Percentiles rank a stretch among this genome's conserved stretches.
Conservation (phyloP, 345 rosid species). For the Raphanus raphanistrum region DNA sequence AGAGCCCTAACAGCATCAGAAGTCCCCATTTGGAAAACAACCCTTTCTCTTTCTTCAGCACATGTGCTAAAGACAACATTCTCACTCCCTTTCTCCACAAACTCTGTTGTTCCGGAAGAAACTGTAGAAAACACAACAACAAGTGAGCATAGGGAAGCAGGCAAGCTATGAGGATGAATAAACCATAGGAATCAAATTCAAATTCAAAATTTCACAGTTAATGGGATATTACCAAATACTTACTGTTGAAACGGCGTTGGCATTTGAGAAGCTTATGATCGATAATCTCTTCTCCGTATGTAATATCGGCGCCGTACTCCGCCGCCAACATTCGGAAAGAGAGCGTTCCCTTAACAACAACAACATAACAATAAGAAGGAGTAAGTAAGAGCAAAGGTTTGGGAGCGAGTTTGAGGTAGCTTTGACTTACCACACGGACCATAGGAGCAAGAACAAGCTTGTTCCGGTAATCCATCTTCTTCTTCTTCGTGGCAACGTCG, state of each 20-base stretch:
- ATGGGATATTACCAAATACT: not conserved
- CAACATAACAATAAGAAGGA: not conserved
- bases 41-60: constrained; percentile 54
- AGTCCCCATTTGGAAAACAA: constrained; percentile 91
- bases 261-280: constrained; percentile 82
- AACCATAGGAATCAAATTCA: not conserved
- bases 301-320: constrained; percentile 87
- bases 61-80: constrained; percentile 85
- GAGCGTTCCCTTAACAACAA: constrained; percentile 64
- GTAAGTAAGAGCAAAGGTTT: not conserved
- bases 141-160: too few species aligned
- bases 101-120: constrained; percentile 58
- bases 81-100: constrained; percentile 84
- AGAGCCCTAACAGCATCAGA: constrained; percentile 93
- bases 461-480: constrained; percentile 71
- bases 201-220: not conserved
- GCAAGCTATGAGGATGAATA: too few species aligned
- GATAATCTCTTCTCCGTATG: constrained; percentile 87
- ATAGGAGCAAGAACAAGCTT: constrained; percentile 95
- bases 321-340: constrained; percentile 79
- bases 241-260: constrained; percentile 68
- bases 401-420: not conserved
- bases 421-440: constrained; percentile 87
- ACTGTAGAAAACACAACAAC: constrained; percentile 45
- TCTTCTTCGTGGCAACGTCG: constrained; percentile 31